Evolutionary conservation across 2,329 filamentous ascomycete species (phyloP), one percentile per base, ranked within the genome.

Genomic region (Diplodia intermedia): DNA sequence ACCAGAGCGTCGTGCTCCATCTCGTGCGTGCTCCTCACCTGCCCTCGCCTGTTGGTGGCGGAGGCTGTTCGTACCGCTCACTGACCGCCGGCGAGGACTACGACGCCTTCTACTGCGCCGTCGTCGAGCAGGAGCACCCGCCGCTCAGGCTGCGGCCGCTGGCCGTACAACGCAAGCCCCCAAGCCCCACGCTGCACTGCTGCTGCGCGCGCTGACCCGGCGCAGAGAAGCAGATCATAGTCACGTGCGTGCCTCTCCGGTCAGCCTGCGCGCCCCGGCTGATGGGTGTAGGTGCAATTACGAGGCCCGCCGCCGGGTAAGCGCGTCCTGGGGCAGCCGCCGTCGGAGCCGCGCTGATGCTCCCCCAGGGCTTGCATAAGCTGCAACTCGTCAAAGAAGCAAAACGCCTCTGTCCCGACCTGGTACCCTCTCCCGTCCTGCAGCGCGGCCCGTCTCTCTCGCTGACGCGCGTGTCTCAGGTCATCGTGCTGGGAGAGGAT

Each of bases 21-120:
- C 29, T 65, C 26, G 62, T 65, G 50, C 43, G 54, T 60, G 31
- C 63, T 53, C 63, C n/a, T 29, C 31, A 38, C 26, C 38, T 49
- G 23, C 38, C 50, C 20, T 14, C 43, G 18, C 33, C 66, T 66
- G 40, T 62, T 62, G 57, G 60, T 63, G 60, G 60, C 53, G 60
- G 31, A 56, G 54, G 38, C 54, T 49, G 50, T 55, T 60, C 53
- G 65, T 67, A 60, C 29, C 47, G 8, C 8, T 8, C 33, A 53
- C 65, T 61, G 53, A 56, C 71, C 69, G 67, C 67, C 60, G 69
- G 71, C 72, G 66, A 73, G 72, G 61, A 53, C 69, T 92, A 93
- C 77, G 92, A 94, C 82, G 97, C 92, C 82, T 98, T 98, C 83
- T 98, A 98, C 78, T 94, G 94, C 26, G 92, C 93, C 61, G 93